These are phyloP conservation scores for Barbarea vulgaris DNA, from an alignment of 345 rosid genomes.

Conservation along the genomic window DNA sequence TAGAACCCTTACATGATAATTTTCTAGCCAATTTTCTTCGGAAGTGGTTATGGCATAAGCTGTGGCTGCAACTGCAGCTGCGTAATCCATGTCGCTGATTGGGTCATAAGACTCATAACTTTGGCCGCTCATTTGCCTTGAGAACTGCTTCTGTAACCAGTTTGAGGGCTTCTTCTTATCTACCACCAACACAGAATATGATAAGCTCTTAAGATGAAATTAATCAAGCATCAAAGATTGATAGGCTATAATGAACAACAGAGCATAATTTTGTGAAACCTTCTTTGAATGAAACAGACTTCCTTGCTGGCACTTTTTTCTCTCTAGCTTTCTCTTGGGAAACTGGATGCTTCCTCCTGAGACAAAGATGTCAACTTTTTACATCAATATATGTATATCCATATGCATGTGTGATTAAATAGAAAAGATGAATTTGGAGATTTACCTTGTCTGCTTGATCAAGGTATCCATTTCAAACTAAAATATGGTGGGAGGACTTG, in stretches of 20 bases:
- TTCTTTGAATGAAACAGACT: constrained; percentile 44
- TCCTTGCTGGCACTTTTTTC: constrained; percentile 31
- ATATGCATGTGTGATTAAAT: neutral
- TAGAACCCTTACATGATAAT: constrained; percentile 25
- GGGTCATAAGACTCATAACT: constrained; percentile 22
- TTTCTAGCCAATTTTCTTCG: constrained; percentile 29
- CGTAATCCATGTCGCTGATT: constrained; percentile 37
- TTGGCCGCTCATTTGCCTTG: constrained; percentile 35
- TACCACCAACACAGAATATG: constrained; percentile 17
- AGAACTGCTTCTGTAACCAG: constrained; percentile 42
- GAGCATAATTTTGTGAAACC: constrained; percentile 20
- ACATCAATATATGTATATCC: neutral
- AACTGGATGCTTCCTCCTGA: constrained; percentile 37
- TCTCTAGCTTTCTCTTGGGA: constrained; percentile 20
- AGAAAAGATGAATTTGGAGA: neutral
- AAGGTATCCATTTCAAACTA: constrained; percentile 40
- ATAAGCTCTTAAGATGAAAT: neutral
- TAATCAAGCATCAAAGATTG: constrained; percentile 12
- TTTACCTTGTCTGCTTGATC: constrained; percentile 41
- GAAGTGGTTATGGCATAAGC: constrained; percentile 40
- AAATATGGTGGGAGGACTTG: constrained; percentile 22
- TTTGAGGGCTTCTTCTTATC: constrained; percentile 36
- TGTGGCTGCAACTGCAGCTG: constrained; percentile 43
- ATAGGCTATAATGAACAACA: constrained; percentile 1
- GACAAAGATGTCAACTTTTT: neutral